phyloP scores from a whole-genome alignment of 176 grass and related monocot species.

The Oryza glaberrima region DNA sequence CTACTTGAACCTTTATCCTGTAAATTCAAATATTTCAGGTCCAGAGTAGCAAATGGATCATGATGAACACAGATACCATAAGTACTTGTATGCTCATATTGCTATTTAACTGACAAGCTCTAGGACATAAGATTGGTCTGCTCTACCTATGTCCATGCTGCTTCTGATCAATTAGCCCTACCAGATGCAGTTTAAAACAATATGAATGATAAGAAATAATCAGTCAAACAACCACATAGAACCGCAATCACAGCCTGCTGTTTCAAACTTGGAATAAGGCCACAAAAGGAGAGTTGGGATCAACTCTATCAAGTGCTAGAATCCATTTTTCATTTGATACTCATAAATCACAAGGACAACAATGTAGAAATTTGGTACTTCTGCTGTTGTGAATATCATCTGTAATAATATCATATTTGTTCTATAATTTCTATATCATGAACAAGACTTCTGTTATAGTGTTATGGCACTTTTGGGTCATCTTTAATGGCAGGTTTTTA shows the following conservation, averaged over 20 bases:
- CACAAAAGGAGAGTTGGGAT: not conserved
- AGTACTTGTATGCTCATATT: constrained; percentile 16
- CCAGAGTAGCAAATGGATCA: not conserved
- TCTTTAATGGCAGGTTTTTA: not conserved
- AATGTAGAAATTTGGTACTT: constrained; percentile 5
- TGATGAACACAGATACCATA: not conserved
- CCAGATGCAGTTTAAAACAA: constrained; percentile 4
- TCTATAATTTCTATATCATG: constrained; percentile 2
- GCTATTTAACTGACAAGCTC: constrained; percentile 14
- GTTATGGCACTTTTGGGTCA: not conserved
- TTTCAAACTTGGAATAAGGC: constrained; percentile 14
- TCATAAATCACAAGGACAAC: constrained; percentile 12
- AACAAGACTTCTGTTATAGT: not conserved
- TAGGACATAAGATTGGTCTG: not conserved
- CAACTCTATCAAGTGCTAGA: not conserved
- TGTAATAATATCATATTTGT: constrained; percentile 2
- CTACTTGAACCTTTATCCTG: constrained; percentile 66
- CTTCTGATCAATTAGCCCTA: not conserved
- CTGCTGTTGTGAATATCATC: not conserved
- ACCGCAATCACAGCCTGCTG: not conserved
- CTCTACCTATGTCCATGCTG: not conserved
- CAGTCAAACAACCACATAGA: constrained; percentile 5
- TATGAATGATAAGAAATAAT: not conserved
- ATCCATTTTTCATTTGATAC: not conserved
- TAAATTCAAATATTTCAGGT: constrained; percentile 73